Conservation (phyloP, 129 eudicot genomes). For the Helianthus tuberosus region DNA sequence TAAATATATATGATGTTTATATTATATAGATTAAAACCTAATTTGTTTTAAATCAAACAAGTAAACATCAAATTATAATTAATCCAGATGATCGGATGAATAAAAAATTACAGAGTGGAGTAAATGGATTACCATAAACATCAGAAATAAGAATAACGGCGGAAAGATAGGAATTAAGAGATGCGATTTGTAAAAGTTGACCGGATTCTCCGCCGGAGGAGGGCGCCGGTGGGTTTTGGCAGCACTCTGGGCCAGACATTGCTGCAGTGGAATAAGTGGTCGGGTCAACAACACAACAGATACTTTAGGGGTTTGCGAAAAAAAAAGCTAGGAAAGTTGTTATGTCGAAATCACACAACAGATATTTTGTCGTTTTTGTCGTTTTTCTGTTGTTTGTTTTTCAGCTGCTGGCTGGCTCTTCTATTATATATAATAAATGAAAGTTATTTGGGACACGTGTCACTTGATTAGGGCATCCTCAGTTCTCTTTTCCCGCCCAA, state of each 20-base stretch:
- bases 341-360: too few relatives aligned
- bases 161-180: slow-evolving; percentile 42
- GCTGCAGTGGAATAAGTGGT: background rate
- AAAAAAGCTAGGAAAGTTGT: too few relatives aligned
- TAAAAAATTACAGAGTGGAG: background rate
- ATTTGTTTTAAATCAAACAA: background rate
- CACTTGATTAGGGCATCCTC: too few relatives aligned
- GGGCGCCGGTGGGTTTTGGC: slow-evolving; percentile 38
- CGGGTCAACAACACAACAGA: slow-evolving; percentile 11
- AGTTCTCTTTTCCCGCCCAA: too few relatives aligned
- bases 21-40: slow-evolving; percentile 1
- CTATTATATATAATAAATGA: too few relatives aligned
- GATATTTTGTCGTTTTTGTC: too few relatives aligned
- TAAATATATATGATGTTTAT: too few relatives aligned
- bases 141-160: slow-evolving; percentile 44
- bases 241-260: slow-evolving; percentile 49
- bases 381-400: too few relatives aligned
- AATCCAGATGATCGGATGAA: background rate
- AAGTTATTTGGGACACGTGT: too few relatives aligned
- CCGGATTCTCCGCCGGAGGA: slow-evolving; percentile 25
- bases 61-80: background rate
- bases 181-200: slow-evolving; percentile 33
- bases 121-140: slow-evolving; percentile 23
- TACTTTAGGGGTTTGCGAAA: too few relatives aligned
- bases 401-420: too few relatives aligned